Conservation (phyloP, 1,139 yeast species). For the Lodderomyces parapsilosis region DNA sequence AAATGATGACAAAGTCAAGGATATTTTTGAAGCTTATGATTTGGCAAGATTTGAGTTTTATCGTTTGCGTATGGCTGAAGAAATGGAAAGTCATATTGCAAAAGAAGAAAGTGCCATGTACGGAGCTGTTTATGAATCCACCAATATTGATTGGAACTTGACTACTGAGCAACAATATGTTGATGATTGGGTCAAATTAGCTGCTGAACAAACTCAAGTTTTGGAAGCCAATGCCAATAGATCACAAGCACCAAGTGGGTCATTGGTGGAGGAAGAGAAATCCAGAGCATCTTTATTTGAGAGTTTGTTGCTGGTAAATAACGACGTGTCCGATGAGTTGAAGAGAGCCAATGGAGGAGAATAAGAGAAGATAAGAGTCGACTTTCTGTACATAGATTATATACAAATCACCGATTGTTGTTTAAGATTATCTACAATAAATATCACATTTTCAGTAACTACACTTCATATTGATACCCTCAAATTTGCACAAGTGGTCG, state of each 20-base stretch:
- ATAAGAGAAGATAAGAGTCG: no score
- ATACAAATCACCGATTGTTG: no score
- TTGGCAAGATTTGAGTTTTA: constrained; percentile 87
- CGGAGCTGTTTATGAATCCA: constrained; percentile 65
- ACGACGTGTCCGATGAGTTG: not conserved
- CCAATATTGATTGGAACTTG: constrained; percentile 66
- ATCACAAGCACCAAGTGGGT: constrained; percentile 25
- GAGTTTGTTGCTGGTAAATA: constrained; percentile 9
- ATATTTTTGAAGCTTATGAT: constrained; percentile 68
- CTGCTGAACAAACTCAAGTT: constrained; percentile 56
- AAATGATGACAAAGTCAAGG: constrained; percentile 20
- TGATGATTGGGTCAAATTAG: constrained; percentile 72
- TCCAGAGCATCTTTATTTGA: constrained; percentile 24
- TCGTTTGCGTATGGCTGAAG: constrained; percentile 79
- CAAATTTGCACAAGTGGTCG: no score
- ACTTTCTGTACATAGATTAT: not conserved
- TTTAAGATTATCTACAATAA: no score
- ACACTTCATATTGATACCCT: no score
- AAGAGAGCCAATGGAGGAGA: not conserved
- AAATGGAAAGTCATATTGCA: constrained; percentile 69
- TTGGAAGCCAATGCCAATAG: constrained; percentile 43
- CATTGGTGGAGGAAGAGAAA: constrained; percentile 17
- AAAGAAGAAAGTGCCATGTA: constrained; percentile 83
- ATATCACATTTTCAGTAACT: no score
- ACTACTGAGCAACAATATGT: constrained; percentile 69